Percentiles rank a stretch among this genome's conserved stretches.
Evolutionary conservation across 202 grass and related monocot species (phyloP).

Genomic region (Eragrostis tef): DNA sequence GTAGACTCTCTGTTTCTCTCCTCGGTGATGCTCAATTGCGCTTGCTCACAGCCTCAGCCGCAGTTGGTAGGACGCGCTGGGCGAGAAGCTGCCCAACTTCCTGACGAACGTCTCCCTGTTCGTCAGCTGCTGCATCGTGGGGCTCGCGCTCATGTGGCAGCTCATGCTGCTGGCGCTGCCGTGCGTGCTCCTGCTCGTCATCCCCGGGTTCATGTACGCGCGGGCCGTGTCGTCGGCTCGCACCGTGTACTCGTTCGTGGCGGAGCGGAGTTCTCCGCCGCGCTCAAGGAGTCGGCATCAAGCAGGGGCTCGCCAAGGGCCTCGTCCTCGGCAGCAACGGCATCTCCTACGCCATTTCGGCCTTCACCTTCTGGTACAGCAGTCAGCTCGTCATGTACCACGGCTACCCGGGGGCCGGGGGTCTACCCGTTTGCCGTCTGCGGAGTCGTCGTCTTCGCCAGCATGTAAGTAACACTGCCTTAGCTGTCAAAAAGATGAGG

Average conservation of each 20-base stretch:
- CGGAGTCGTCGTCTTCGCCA: slow-evolving; percentile 54
- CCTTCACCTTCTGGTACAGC: slow-evolving; percentile 77
- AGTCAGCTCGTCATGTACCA: slow-evolving; percentile 83
- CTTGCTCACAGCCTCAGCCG: no score
- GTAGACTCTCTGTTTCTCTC: no score
- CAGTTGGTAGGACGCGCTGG: slow-evolving; percentile 66
- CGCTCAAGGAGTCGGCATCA: slow-evolving; percentile 73
- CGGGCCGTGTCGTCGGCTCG: slow-evolving; percentile 74
- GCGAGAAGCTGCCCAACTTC: slow-evolving; percentile 88
- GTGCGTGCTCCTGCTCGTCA: slow-evolving; percentile 64
- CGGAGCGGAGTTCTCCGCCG: slow-evolving; percentile 65
- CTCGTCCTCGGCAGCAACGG: slow-evolving; percentile 47
- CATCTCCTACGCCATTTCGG: slow-evolving; percentile 68
- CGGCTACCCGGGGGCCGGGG: slow-evolving; percentile 60
- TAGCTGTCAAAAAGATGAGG: no score
- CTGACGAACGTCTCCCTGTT: slow-evolving; percentile 78
- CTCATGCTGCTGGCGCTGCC: slow-evolving; percentile 72
- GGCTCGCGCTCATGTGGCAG: slow-evolving; percentile 62
- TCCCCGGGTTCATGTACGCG: slow-evolving; percentile 75
- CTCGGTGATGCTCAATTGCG: no score
- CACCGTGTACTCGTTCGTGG: slow-evolving; percentile 74
- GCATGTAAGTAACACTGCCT: slow-evolving; percentile 53
- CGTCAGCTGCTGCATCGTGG: slow-evolving; percentile 66
- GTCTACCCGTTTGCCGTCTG: slow-evolving; percentile 66
- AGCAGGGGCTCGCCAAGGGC: slow-evolving; percentile 65